Evolutionary conservation across 1,284 basidiomycete species (phyloP).

Genomic region (Ustilago xerochloae): DNA sequence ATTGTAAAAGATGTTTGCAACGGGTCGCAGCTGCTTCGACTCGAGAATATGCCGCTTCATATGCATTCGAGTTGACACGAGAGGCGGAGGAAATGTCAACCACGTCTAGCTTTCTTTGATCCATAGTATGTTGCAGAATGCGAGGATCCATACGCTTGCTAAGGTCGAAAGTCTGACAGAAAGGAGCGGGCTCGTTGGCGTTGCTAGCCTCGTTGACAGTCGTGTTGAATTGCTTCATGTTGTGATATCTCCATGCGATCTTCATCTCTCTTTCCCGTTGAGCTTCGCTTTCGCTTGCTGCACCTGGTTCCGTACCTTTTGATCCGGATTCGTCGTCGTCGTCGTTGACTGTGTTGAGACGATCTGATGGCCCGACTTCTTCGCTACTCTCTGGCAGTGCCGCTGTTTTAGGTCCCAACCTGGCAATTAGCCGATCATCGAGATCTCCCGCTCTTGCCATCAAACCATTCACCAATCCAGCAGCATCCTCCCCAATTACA

Average conservation of each 20-base stretch:
- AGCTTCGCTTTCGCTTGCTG: neutral
- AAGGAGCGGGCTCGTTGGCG: conserved; percentile 68
- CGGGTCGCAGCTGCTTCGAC: conserved; percentile 32
- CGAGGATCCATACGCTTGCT: conserved; percentile 68
- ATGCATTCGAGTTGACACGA: conserved; percentile 1
- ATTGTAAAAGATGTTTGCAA: conserved; percentile 11
- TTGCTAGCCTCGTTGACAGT: conserved; percentile 72
- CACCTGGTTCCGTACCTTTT: neutral
- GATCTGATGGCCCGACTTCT: conserved; percentile 21
- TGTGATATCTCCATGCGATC: conserved; percentile 89
- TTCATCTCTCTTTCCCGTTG: conserved; percentile 49
- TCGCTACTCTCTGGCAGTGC: neutral
- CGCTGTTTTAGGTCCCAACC: conserved; percentile 8
- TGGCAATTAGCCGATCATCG: conserved; percentile 31
- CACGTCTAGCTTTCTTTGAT: conserved; percentile 17
- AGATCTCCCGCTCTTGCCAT: conserved; percentile 55
- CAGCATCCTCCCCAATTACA: conserved; percentile 73
- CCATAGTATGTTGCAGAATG: conserved; percentile 42
- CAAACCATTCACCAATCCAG: conserved; percentile 66
- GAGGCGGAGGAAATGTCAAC: conserved; percentile 24
- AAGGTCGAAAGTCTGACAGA: conserved; percentile 80
- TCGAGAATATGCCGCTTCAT: conserved; percentile 30
- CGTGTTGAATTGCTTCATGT: conserved; percentile 89
- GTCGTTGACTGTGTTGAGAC: conserved; percentile 28
- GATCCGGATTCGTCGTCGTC: conserved; percentile 19